phyloP scores from a whole-genome alignment of 2,329 filamentous ascomycete species.

The Chaetomium strumarium region DNA sequence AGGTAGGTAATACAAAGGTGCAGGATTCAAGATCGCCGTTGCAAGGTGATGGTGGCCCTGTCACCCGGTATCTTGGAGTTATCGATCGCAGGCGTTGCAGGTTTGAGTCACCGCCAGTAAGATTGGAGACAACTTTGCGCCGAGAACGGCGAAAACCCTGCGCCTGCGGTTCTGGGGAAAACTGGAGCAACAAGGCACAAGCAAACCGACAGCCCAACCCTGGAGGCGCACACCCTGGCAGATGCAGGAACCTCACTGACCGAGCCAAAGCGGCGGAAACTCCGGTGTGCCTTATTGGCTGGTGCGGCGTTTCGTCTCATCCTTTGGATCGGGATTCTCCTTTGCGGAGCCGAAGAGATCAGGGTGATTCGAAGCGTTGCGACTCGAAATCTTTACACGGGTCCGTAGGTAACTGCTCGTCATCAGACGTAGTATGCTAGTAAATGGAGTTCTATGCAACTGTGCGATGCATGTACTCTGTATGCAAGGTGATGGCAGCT shows the following conservation, averaged over 20 bases:
- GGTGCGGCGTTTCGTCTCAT: neutral
- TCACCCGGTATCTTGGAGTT: neutral
- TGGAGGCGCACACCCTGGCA: neutral
- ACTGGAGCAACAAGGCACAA: neutral
- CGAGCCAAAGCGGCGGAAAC: neutral
- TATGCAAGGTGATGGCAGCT: no score
- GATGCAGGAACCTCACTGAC: neutral
- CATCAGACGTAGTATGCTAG: no score
- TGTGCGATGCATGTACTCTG: no score
- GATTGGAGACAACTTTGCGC: neutral
- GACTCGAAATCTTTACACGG: no score
- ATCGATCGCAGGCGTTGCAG: neutral
- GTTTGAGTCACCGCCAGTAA: conserved; percentile 17
- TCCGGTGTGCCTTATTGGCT: neutral
- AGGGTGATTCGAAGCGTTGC: no score
- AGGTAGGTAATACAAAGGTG: no score
- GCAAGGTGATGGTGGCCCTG: neutral
- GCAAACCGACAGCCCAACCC: neutral
- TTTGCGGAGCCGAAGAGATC: no score
- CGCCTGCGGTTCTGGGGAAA: conserved; percentile 3
- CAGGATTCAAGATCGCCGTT: no score
- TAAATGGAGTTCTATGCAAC: no score
- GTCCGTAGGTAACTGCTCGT: no score
- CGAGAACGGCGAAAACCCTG: conserved; percentile 17
- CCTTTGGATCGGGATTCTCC: neutral